Evolutionary conservation across 129 eudicot genomes (phyloP), one percentile per base, ranked within the genome.

Genomic region (Arctium lappa): DNA sequence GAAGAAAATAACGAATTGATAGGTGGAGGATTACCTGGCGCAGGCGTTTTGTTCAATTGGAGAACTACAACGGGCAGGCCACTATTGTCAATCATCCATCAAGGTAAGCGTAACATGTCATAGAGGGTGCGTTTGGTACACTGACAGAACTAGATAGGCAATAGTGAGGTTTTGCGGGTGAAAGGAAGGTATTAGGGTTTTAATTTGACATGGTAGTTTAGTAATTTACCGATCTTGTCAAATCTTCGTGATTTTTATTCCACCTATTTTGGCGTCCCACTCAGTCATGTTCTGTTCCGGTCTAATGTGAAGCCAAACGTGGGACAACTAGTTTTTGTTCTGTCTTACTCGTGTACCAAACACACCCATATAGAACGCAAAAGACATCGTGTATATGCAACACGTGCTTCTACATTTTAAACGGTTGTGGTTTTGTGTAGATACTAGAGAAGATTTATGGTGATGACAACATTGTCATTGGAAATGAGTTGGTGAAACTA

Each of bases 21-120:
- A 94, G 98, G 92, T 80, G 71, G 92, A 94, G 83, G 98, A 94
- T 80, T 81, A 72, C 84, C 39, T 94, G 80, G 98, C 98, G 0
- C 90, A 86, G 77, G 93, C 89, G 16, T 86, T 86, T 80, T 91
- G 91, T 86, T 60, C 84, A 81, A 77, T 79, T 7, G 94, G 97
- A 79, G 90, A 89, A 30, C 71, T 84, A 15, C 83, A 81, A 82
- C 73, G 72, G 60, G 94, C 97, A 70, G 42, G 78, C 22, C 84
- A 86, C 76, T 93, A 91, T 75, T 92, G 98, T 82, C 84, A 80
- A 85, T 91, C 92, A 79, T 94, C 98, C 72, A 86, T 94, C 66
- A 66, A 91, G 93, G 98, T 90, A 82, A 42, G 77, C 53, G 79
- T 80, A 81, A 73, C 63, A 46, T 34, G 30, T 77, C 34, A 72